phyloP scores from a whole-genome alignment of 2,329 filamentous ascomycete species.

The Exserohilum turcica region DNA sequence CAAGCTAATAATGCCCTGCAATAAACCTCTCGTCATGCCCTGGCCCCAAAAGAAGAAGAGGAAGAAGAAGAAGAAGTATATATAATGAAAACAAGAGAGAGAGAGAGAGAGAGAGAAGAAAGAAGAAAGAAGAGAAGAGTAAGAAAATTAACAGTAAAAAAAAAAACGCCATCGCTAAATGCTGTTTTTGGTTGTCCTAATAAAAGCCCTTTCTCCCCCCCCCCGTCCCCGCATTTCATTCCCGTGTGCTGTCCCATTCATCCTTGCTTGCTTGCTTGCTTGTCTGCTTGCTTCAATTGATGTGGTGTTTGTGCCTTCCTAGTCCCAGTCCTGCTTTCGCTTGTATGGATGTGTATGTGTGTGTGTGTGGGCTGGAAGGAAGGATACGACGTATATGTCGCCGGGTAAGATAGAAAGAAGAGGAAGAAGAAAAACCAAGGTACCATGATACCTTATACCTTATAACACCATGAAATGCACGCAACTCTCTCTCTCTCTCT shows the following conservation, averaged over 20 bases:
- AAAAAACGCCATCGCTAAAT: conserved; percentile 35
- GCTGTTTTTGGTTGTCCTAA: conserved; percentile 7
- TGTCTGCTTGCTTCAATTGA: neutral
- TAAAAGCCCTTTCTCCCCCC: neutral
- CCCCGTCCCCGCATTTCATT: neutral
- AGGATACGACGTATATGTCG: too few species aligned
- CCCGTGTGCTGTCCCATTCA: conserved; percentile 2
- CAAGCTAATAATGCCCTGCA: too few species aligned
- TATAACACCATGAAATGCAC: too few species aligned
- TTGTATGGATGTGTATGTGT: too few species aligned
- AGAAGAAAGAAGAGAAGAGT: neutral
- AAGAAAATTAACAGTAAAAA: neutral
- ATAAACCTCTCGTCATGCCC: too few species aligned
- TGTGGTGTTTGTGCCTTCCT: neutral
- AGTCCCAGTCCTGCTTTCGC: neutral
- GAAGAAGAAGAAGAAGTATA: neutral
- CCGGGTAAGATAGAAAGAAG: too few species aligned
- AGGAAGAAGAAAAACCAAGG: too few species aligned
- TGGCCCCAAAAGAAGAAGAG: too few species aligned
- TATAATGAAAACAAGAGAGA: neutral
- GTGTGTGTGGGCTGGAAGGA: too few species aligned
- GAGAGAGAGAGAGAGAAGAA: neutral
- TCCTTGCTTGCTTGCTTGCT: neutral
- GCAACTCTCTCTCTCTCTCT: neutral
- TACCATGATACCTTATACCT: too few species aligned